Base-by-base conservation (phyloP, 2,329 filamentous ascomycete genomes). In the Fusarium temperatum region DNA sequence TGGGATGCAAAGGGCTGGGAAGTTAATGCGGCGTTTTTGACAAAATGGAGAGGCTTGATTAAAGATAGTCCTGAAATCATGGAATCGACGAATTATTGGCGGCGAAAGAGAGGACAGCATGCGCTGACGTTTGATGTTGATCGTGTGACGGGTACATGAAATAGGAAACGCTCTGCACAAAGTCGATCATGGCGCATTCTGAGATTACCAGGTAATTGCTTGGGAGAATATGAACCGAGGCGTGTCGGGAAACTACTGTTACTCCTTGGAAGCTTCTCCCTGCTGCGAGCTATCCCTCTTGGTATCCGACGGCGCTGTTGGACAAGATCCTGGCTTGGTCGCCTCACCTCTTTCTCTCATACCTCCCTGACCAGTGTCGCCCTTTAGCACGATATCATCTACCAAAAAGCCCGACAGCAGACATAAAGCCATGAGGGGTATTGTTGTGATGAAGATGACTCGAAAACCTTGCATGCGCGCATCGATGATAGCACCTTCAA, bases 401-500 rank as follows among this genome's bases (percentile, higher is more conserved):
- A 64, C 63, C 10, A 55, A 28, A 5, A 66, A 55, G 12, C 63
- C 64, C 4, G 59, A n/a, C 1, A 36, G 17, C 6, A 66, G 20
- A 17, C 59, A 66, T 6, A 64, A 10, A 6, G 20, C n/a, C 15
- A 64, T 17, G 1, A 64, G 30, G 11, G 63, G 47, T 4, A 66
- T 22, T 4, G 47, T 55, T 0, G 39, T 41, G 12, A 55, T 64
- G 2, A 66, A 66, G 10, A 66, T 47, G 0, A 55, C n/a, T 6
- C 26, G 41, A 1, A 64, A 66, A 2, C 59, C 63, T 28, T 64
- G 45, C 63, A 66, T 55, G 8, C 39, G 60, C 13, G 13, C 47
- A 8, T 24, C 10, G 4, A 64, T 41, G 8, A 30, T 30, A 4
- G 9, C 28, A 30, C 28, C 28, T 30, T 30, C 28, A 30, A 30